Conservation (phyloP, 257 asterid genomes). For the Dorcoceras hygrometricum region DNA sequence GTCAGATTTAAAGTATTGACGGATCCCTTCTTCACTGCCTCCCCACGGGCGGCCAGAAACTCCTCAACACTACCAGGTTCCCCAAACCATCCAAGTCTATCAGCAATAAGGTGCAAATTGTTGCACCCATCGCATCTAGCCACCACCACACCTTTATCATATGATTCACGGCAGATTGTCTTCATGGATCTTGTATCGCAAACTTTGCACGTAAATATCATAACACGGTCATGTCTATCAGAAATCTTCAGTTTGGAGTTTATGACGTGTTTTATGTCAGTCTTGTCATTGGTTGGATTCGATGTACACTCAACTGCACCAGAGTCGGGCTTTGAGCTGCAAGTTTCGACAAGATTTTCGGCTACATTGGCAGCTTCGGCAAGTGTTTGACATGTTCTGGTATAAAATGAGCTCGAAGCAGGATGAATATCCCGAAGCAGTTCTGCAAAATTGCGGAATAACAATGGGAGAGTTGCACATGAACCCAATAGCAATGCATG, state of each 20-base stretch:
- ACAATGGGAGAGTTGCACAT: background rate
- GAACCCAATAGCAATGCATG: background rate
- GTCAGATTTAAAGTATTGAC: slow-evolving; percentile 57
- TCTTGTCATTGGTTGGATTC: slow-evolving; percentile 21
- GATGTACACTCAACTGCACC: slow-evolving; percentile 21
- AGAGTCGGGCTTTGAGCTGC: slow-evolving; percentile 31
- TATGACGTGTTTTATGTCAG: slow-evolving; percentile 36
- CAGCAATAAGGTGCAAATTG: slow-evolving; percentile 80
- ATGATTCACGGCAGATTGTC: slow-evolving; percentile 69
- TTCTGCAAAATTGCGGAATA: background rate
- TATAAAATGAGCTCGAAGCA: background rate
- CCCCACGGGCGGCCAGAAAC: slow-evolving; percentile 78
- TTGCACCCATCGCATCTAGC: slow-evolving; percentile 82
- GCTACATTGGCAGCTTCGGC: slow-evolving; percentile 29
- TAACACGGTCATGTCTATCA: slow-evolving; percentile 61
- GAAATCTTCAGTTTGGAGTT: slow-evolving; percentile 54
- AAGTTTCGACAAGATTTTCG: slow-evolving; percentile 32
- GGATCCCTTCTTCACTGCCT: slow-evolving; percentile 75
- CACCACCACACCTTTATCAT: slow-evolving; percentile 79
- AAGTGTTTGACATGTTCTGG: slow-evolving; percentile 33
- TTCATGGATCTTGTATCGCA: slow-evolving; percentile 74
- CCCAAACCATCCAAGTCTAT: slow-evolving; percentile 92
- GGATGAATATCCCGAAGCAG: background rate
- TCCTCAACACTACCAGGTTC: slow-evolving; percentile 80
- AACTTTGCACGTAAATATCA: slow-evolving; percentile 75